These are phyloP conservation scores for Phytophthora lateralis DNA, from an alignment of 352 stramenopile species.

Conservation along the genomic window DNA sequence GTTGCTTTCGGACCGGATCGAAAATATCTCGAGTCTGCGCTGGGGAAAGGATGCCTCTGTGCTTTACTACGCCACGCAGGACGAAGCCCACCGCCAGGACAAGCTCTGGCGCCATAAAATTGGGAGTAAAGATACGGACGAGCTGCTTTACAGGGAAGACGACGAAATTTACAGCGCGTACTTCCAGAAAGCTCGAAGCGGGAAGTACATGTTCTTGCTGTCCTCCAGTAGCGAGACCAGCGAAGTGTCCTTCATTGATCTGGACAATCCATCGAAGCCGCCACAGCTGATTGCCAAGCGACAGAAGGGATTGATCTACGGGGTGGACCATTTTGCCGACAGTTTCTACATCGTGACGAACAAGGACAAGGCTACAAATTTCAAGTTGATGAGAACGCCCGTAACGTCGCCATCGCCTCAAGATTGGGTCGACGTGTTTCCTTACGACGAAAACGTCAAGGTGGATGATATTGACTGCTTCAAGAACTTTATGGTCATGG, in stretches of 20 bases:
- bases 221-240: conserved; percentile 91
- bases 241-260: conserved; percentile 86
- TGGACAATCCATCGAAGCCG: conserved; percentile 51
- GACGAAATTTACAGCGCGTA: conserved; percentile 94
- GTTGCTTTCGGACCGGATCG: conserved; percentile 73
- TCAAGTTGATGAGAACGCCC: conserved; percentile 88
- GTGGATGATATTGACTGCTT: conserved; percentile 91
- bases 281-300: conserved; percentile 71
- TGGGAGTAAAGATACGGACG: conserved; percentile 68
- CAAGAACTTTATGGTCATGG: conserved; percentile 85
- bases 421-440: conserved; percentile 90
- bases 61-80: conserved; percentile 95
- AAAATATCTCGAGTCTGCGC: conserved; percentile 87
- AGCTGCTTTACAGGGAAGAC: conserved; percentile 94
- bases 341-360: conserved; percentile 96
- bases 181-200: conserved; percentile 92
- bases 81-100: conserved; percentile 93
- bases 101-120: conserved; percentile 94
- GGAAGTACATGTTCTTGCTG: conserved; percentile 92
- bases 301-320: conserved; percentile 77
- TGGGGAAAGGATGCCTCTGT: conserved; percentile 91
- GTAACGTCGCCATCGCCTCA: conserved; percentile 51
- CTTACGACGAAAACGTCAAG: conserved; percentile 80
- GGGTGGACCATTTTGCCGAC: conserved; percentile 86
- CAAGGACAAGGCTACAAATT: conserved; percentile 92